Base-by-base conservation (phyloP, 768 basidiomycete genomes). In the Xerocomus potaroensis region DNA sequence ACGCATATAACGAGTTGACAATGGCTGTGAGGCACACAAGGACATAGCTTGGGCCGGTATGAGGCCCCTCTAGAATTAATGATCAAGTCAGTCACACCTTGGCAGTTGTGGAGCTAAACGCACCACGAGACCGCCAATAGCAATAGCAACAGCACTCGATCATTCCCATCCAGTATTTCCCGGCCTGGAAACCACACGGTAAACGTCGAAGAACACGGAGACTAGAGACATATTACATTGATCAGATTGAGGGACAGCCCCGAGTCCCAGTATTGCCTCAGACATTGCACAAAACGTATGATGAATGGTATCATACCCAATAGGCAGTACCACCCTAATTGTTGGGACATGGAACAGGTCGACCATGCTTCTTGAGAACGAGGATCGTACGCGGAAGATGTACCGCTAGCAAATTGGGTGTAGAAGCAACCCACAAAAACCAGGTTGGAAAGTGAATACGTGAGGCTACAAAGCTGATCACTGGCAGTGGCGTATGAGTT, bases 201-300 rank as follows among this genome's bases (percentile, higher is more conserved):
- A 8, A 50, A 47, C 7, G 32, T 11, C 9, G n/a, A n/a, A 18
- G n/a, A 16, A 15, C 1, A 31, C 10, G 32, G 37, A 12, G 12
- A 36, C n/a, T 10, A 16, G 18, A 22, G 12, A n/a, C 5, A 9
- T 3, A 35, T 51, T 44, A 90, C 94, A 59, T 97, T 97, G 60
- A 97, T 81, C 27, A 97, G 61, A 73, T 97, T 93, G 0, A 84
- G 86, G 7, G 71, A 55, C 23, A 84, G 62, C 27, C 72, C 69
- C 1, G 91, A 91, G 59, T 96, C 95, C 30, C 65, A 67, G 61
- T 85, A 97, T 69, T 93, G 92, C 52, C 84, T 84, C 39, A 96
- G 57, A 60, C 88, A 90, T 65, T 99, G 95, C 8, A 89, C 71
- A 32, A 92, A 64, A 67, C 95, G 93, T 21, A 82, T 73, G 5